Evolutionary conservation across 1,284 basidiomycete genomes (phyloP).

Genomic region (Sanghuangporus sanghuang): DNA sequence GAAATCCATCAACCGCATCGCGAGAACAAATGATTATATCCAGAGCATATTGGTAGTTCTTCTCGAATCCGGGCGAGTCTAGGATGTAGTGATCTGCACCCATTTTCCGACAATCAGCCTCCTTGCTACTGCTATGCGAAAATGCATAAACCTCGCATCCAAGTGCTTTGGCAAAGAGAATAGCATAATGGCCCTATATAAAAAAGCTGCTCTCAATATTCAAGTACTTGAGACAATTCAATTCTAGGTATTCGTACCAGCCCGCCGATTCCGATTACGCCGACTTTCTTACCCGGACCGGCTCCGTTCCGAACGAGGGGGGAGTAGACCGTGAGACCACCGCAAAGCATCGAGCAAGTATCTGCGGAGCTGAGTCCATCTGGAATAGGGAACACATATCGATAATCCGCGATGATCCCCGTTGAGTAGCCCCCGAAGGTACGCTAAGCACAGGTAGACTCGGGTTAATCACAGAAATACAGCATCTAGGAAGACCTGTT

Average conservation of each 20-base stretch:
- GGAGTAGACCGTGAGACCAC: slow-evolving; percentile 62
- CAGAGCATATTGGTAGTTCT: slow-evolving; percentile 39
- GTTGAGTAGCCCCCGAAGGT: slow-evolving; percentile 63
- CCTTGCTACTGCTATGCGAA: slow-evolving; percentile 58
- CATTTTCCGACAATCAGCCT: slow-evolving; percentile 59
- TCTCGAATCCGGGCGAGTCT: slow-evolving; percentile 41
- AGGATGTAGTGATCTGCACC: slow-evolving; percentile 52
- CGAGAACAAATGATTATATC: slow-evolving; percentile 59
- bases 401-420: slow-evolving; percentile 59
- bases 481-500: neutral
- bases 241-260: slow-evolving; percentile 32
- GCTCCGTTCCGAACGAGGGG: slow-evolving; percentile 58
- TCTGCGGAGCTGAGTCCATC: slow-evolving; percentile 49
- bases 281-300: slow-evolving; percentile 63
- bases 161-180: slow-evolving; percentile 53
- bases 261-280: slow-evolving; percentile 62
- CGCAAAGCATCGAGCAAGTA: slow-evolving; percentile 54
- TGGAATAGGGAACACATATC: slow-evolving; percentile 68
- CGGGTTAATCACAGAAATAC: neutral
- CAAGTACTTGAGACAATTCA: slow-evolving; percentile 21
- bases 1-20: slow-evolving; percentile 28
- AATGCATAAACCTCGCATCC: slow-evolving; percentile 63
- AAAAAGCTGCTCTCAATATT: slow-evolving; percentile 19
- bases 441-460: slow-evolving; percentile 19
- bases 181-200: slow-evolving; percentile 45